phyloP scores from a whole-genome alignment of 306 rosid species.

The Castanopsis chinensis region DNA sequence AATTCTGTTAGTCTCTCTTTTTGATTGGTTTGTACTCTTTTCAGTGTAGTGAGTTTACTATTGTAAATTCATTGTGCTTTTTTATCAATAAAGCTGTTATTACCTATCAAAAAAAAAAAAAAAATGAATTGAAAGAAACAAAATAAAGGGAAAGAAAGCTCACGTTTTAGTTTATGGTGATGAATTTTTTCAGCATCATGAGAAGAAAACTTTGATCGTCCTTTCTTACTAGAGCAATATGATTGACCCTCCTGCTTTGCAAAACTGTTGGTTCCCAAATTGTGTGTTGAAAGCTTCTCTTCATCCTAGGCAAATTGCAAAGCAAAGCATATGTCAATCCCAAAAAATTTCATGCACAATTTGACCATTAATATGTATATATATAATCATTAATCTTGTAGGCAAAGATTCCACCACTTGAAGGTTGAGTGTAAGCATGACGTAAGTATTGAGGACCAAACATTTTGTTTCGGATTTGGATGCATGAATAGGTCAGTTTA shows the following conservation, averaged over 20 bases:
- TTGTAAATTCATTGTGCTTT: too few species aligned
- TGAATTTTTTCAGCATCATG: constrained; percentile 39
- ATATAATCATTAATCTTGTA: neutral
- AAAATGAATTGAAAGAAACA: neutral
- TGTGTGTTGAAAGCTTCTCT: constrained; percentile 36
- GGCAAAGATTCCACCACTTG: neutral
- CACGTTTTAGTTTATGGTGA: constrained; percentile 56
- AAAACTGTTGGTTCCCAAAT: constrained; percentile 20
- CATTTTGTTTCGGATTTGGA: neutral
- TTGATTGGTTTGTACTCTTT: too few species aligned
- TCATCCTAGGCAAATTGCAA: constrained; percentile 35
- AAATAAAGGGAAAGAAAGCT: constrained; percentile 23
- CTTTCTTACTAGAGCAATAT: constrained; percentile 35
- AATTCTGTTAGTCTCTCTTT: too few species aligned
- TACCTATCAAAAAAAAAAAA: too few species aligned
- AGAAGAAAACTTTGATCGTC: constrained; percentile 41
- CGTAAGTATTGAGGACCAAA: neutral
- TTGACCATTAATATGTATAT: neutral
- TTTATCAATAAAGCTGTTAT: too few species aligned
- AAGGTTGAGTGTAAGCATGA: neutral
- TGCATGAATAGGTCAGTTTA: neutral
- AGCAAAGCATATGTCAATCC: neutral
- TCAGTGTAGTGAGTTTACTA: too few species aligned
- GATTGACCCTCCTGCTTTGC: constrained; percentile 36
- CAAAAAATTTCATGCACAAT: neutral